phyloP scores from a whole-genome alignment of 1,284 basidiomycete species.

The Gomphus bonarii region DNA sequence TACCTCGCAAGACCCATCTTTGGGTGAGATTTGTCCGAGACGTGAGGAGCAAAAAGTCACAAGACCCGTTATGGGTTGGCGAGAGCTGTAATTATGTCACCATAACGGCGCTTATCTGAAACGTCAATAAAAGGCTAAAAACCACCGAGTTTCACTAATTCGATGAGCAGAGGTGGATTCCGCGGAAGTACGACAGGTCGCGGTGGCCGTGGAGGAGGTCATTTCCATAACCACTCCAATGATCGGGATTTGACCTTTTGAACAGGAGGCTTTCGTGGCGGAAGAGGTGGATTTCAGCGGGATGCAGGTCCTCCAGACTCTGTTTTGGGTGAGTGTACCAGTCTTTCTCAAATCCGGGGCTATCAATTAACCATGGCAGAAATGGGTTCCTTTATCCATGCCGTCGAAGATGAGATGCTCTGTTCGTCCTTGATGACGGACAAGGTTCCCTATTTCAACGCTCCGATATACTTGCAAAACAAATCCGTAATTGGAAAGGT shows the following conservation, averaged over 20 bases:
- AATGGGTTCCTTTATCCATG: constrained; percentile 85
- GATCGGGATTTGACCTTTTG: neutral
- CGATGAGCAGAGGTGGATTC: constrained; percentile 38
- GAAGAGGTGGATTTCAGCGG: constrained; percentile 58
- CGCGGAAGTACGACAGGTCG: constrained; percentile 24
- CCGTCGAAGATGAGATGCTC: constrained; percentile 98
- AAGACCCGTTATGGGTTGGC: no score
- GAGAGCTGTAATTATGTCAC: no score
- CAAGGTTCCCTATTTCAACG: constrained; percentile 99
- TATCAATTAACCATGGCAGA: constrained; percentile 33
- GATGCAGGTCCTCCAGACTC: constrained; percentile 78
- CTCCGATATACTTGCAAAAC: constrained; percentile 97
- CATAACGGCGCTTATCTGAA: no score
- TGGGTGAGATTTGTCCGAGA: neutral
- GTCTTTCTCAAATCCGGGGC: neutral
- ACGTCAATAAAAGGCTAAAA: neutral
- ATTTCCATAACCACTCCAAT: neutral
- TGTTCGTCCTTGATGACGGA: constrained; percentile 79
- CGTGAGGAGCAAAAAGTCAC: neutral
- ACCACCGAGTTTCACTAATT: neutral
- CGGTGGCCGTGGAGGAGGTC: constrained; percentile 23
- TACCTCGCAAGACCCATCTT: constrained; percentile 3
- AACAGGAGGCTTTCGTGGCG: constrained; percentile 17
- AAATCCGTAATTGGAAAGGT: constrained; percentile 95
- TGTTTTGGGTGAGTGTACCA: constrained; percentile 53